phyloP scores from a whole-genome alignment of 1,284 basidiomycete species.

The Volvariella volvacea region DNA sequence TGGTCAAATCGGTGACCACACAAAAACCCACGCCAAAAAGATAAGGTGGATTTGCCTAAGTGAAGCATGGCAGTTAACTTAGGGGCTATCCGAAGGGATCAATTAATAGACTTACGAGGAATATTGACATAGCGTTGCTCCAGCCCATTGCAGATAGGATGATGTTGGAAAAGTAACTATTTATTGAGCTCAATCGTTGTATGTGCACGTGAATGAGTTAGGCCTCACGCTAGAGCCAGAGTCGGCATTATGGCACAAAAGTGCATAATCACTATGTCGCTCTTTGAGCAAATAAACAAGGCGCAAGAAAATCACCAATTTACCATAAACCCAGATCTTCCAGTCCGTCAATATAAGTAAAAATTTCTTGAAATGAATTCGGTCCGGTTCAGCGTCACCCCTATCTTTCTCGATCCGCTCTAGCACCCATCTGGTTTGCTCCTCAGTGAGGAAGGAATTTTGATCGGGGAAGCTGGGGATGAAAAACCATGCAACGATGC shows the following conservation, averaged over 20 bases:
- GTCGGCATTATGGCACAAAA: conserved; percentile 37
- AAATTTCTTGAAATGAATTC: conserved; percentile 28
- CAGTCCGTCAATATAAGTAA: conserved; percentile 32
- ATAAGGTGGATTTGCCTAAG: too few relatives aligned
- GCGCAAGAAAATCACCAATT: conserved; percentile 7
- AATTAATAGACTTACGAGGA: conserved; percentile 22
- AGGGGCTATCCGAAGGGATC: conserved; percentile 4
- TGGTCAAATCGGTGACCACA: too few relatives aligned
- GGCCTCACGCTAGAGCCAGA: conserved; percentile 32
- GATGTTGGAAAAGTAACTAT: conserved; percentile 35
- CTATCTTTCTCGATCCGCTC: conserved; percentile 35
- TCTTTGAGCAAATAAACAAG: not conserved
- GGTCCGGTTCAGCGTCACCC: conserved; percentile 37
- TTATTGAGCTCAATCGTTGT: not conserved
- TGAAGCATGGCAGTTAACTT: too few relatives aligned
- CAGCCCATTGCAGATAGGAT: conserved; percentile 41
- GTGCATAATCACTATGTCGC: conserved; percentile 28
- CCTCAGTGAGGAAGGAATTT: conserved; percentile 33
- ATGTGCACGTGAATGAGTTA: not conserved
- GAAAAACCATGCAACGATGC: conserved; percentile 32
- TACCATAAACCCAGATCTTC: conserved; percentile 37
- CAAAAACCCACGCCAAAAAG: too few relatives aligned
- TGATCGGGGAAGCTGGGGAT: conserved; percentile 37
- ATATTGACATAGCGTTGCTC: conserved; percentile 29
- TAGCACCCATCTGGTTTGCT: conserved; percentile 32